Base-by-base conservation (phyloP, 2,329 filamentous ascomycete species). In the Fusarium temperatum region DNA sequence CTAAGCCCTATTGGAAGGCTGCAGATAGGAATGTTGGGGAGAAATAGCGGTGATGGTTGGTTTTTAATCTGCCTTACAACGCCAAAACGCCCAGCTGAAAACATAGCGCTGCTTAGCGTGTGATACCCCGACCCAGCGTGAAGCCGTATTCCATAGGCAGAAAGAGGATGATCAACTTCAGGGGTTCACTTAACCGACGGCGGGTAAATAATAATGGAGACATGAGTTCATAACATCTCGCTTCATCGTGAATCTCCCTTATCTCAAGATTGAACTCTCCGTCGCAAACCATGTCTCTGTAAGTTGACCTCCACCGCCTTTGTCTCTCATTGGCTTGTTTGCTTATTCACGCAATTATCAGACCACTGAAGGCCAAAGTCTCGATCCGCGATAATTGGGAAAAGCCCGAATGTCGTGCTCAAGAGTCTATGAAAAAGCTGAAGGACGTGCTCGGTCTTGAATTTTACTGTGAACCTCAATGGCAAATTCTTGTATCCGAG, bases 371-470 rank as follows among this genome's bases (percentile, higher is more conserved):
- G 72, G 80, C 83, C 48, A 82, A 83, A 62, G 66, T 85, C 68
- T 81, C 80, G 47, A 79, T 87, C 72, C 84, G 85, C 35, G 84
- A 87, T 70, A 73, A 80, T 58, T 87, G 85, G 85, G 78, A 81
- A 36, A 82, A 78, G 17, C 63, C 77, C 13, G 78, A 81, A 35
- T 75, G 80, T 8, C 70, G 82, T 3, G 76, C 82, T 1, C 82
- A 84, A 38, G 78, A 71, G 24, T 73, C 82, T 1, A 77, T 85
- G 32, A 73, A 70, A 32, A 68, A 59, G 8, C 73, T 86, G 22
- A 73, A 78, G 24, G 72, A 79, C 2, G 63, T 80, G 11, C 77
- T 88, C 20, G 86, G 87, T 3, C 81, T 84, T 36, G 66, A 81
- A 0, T 77, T 86, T 24, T 71, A 73, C 28, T 77, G 83, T 42